phyloP scores from a whole-genome alignment of 176 grass and related monocot species.

The Carex myosuroides region DNA sequence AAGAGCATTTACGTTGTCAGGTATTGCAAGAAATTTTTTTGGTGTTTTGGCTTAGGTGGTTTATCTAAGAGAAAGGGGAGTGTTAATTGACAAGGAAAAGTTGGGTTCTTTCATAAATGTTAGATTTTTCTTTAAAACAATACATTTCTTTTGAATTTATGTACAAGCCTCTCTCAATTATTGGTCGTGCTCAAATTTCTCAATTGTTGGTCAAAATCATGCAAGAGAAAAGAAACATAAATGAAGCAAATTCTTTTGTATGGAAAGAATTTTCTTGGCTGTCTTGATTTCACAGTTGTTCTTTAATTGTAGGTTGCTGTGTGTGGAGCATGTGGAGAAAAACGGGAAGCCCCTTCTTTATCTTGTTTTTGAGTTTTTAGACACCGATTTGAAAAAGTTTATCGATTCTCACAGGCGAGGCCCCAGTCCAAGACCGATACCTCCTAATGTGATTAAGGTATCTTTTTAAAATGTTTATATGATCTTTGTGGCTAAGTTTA shows the following conservation, averaged over 20 bases:
- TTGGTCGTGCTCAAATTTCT: background rate
- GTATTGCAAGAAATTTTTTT: constrained; percentile 21
- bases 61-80: no score
- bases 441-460: constrained; percentile 55
- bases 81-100: background rate
- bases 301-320: constrained; percentile 38
- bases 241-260: background rate
- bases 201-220: background rate
- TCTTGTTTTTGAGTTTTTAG: constrained; percentile 90
- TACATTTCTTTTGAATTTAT: background rate
- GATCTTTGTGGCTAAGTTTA: background rate
- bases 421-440: constrained; percentile 38
- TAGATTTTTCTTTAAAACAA: background rate
- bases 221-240: background rate
- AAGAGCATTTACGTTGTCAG: constrained; percentile 82
- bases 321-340: constrained; percentile 69
- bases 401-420: constrained; percentile 53
- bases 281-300: background rate
- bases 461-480: background rate
- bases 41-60: constrained; percentile 49
- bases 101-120: background rate
- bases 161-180: background rate
- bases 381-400: constrained; percentile 89
- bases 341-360: constrained; percentile 71
- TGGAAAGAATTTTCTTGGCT: background rate